Base-by-base conservation (phyloP, 2,329 filamentous ascomycete genomes). In the Pseudomassariella vexata region DNA sequence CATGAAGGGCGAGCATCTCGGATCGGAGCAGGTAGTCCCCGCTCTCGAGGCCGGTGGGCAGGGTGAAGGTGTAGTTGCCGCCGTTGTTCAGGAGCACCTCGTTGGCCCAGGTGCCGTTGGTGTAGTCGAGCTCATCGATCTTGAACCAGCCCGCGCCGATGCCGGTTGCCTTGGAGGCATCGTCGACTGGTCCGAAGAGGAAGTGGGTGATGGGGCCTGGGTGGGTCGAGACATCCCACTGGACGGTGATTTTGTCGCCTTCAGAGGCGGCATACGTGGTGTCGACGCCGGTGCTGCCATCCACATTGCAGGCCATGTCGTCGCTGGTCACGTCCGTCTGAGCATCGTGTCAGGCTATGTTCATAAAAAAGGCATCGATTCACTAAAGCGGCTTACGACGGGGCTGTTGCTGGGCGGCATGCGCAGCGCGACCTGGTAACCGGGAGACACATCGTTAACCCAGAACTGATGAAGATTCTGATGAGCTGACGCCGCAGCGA, bases 161-260 rank as follows among this genome's bases (percentile, higher is more conserved):
- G 20, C 79, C 79, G 1, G 76, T 79, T 3, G 66, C 45, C 48
- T 83, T 79, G 56, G 88, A 82, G 8, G 83, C 83, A 45, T 80
- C 77, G 38, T 63, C 59, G 30, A 68, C 57, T 28, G 67, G 58
- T 22, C 47, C 48, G 32, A 46, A 50, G 11, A 51, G 37, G 35
- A 51, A 46, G 33, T 51, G 48, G 9, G 54, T 55, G 34, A 62
- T 61, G 6, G 59, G 59, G 5, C 58, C 56, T 10, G 57, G 57
- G 34, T 61, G 58, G 9, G 41, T 39, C 11, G 57, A 65, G 8
- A 40, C 35, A 31, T 61, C 57, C 59, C 59, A 62, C 28, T 54
- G 50, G 18, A 62, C 59, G 12, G 48, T 56, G 34, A 60, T 58
- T 17, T 40, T 46, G 38, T 57, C 55, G 15, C 53, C 57, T 14